Base-by-base conservation (phyloP, 495 filamentous ascomycete species). In the Penicillium flavigenum region DNA sequence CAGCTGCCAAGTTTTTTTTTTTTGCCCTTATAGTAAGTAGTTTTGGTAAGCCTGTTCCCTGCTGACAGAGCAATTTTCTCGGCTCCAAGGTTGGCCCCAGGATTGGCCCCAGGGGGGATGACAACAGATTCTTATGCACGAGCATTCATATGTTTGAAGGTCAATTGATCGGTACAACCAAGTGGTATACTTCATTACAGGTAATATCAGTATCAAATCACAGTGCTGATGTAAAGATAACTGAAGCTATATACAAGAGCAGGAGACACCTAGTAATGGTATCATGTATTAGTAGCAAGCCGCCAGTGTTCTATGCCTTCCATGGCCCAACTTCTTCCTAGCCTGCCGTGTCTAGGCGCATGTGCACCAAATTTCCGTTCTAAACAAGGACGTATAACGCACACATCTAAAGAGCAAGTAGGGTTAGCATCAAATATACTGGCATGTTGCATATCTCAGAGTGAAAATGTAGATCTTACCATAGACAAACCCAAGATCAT, bases 401-500 rank as follows among this genome's bases (percentile, higher is more conserved):
- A 62, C 82, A 84, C 64, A 84, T 83, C 81, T 83, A 64, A 19
- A 1, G 7, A 20, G 12, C 11, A 52, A 38, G 14, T 36, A 49
- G 17, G 39, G 38, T 68, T 59, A 64, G 57, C 38, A 39, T 32
- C 16, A 19, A 46, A 36, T 4, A 24, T 9, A 14, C 7, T 19
- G 24, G 4, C 1, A 43, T 27, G 45, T 38, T 31, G 19, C 24
- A 27, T 11, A 45, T 3, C n/a, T 6, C 5, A 31, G 24, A 16
- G 51, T 16, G 39, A 57, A 17, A 5, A 31, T 17, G 14, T 1
- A 38, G 5, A 17, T 79, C 88, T 78, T 75, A 95, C 89, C 84
- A 96, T 78, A 26, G 88, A 86, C 46, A 98, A 75, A 7, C 94
- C 94, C 57, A 94, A 72, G 58, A 97, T 94, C 92, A 98, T 98